Percentiles rank a stretch among this genome's conserved stretches.
These are phyloP conservation scores for Penicillium glabrum DNA, from an alignment of 2,329 filamentous ascomycete species.

Conservation along the genomic window DNA sequence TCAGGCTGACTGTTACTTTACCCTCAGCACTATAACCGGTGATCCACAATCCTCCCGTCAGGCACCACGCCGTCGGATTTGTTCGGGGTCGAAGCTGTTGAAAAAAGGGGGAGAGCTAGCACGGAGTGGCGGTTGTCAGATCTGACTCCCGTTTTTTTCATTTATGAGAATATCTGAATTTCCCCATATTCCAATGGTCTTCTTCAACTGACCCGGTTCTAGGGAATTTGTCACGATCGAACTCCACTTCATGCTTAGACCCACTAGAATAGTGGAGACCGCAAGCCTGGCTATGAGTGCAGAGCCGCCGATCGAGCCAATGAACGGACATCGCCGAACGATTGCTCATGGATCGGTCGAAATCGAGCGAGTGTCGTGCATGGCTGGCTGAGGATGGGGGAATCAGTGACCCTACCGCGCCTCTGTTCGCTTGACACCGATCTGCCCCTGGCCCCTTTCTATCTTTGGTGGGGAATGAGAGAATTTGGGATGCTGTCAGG, in stretches of 20 bases:
- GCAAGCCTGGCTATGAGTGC: not conserved
- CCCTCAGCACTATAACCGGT: not conserved
- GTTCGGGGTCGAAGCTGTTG: slow-evolving; percentile 10
- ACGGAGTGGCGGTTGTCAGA: slow-evolving; percentile 13
- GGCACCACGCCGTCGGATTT: slow-evolving; percentile 14
- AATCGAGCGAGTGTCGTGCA: slow-evolving; percentile 24
- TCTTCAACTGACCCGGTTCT: slow-evolving; percentile 4
- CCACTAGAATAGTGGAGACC: slow-evolving; percentile 5
- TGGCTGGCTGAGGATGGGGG: slow-evolving; percentile 24
- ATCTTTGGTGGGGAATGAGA: not conserved
- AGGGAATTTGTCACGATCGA: slow-evolving; percentile 24
- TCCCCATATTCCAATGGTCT: slow-evolving; percentile 11
- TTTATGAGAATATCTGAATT: not conserved
- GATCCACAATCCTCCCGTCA: slow-evolving; percentile 17
- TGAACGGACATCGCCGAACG: slow-evolving; percentile 5
- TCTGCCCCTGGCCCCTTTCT: slow-evolving; percentile 2
- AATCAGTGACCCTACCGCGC: slow-evolving; percentile 15
- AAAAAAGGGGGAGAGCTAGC: slow-evolving; percentile 1
- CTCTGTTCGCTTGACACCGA: slow-evolving; percentile 22
- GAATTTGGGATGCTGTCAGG: not conserved
- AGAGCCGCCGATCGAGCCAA: slow-evolving; percentile 18
- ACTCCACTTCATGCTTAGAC: slow-evolving; percentile 9
- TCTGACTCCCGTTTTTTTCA: not conserved
- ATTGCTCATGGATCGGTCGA: slow-evolving; percentile 15
- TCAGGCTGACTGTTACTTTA: not conserved